Conservation (phyloP, 176 grass and related monocot genomes). For the Phragmites australis region DNA sequence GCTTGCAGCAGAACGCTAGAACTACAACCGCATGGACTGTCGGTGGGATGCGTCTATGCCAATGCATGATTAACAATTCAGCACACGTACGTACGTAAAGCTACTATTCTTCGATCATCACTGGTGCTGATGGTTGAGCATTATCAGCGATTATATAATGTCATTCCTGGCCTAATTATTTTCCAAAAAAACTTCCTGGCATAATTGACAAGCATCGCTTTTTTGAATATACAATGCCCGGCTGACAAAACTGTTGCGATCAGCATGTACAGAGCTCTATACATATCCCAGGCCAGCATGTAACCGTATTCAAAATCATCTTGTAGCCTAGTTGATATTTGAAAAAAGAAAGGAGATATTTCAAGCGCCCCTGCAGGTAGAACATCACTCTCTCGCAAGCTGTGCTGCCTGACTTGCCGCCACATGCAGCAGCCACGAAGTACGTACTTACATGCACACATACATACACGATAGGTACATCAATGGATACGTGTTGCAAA, state of each 20-base stretch:
- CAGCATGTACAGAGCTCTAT: neutral
- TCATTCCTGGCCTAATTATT: neutral
- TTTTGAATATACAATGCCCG: neutral
- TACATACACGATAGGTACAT: neutral
- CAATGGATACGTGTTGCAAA: neutral
- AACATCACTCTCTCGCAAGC: constrained; percentile 19
- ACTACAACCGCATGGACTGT: neutral
- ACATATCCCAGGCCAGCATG: neutral
- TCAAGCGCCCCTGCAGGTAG: neutral
- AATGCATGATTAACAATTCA: neutral
- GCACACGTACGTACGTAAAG: neutral
- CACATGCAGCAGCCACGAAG: constrained; percentile 18
- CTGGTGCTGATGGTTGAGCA: neutral
- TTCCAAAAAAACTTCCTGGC: too few species aligned
- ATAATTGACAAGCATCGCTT: neutral
- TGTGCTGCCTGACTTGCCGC: constrained; percentile 5
- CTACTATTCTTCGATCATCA: neutral
- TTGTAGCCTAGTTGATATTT: neutral
- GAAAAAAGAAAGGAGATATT: neutral
- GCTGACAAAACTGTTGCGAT: constrained; percentile 26
- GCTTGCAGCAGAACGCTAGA: constrained; percentile 14
- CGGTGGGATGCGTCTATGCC: constrained; percentile 1
- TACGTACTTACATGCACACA: neutral
- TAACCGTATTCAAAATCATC: neutral
- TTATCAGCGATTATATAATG: neutral